Base-by-base conservation (phyloP, 331 rosid species). In the Spiraea crenata region DNA sequence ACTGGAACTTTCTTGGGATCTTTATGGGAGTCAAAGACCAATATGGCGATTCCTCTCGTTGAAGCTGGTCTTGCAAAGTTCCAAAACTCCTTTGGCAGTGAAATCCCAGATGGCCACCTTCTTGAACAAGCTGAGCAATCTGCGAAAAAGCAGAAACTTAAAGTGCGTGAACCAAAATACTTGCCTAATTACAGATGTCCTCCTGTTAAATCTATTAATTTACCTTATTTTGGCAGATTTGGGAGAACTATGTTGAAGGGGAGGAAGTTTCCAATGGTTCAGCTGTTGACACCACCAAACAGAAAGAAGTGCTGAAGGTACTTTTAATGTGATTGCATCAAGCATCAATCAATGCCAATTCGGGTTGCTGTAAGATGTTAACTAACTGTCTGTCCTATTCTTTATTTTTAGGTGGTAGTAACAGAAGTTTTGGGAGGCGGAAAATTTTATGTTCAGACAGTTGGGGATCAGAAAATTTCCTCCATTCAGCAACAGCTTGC, bases 1-100 rank as follows among this genome's bases (percentile, higher is more conserved):
- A 92, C 90, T 50, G 98, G 98, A 67, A 92, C 97, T 52, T 91
- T 91, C 88, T 71, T 91, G 87, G 98, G 98, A 70, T 89, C 98
- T 74, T 74, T 92, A 35, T 92, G 98, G 98, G 98, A 92, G 86
- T 87, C 90, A 9, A 87, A 73, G 81, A 83, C 84, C 60, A 92
- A 92, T 70, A 34, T 89, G 75, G 96, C 95, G 16, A 58, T 82
- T 47, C 49, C 90, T 62, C 95, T 92, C 1, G 90, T 92, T 58
- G 96, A 92, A 75, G 88, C 90, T 74, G 98, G 98, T 57, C 84
- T 89, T 48, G 98, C 98, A 19, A 92, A 80, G 76, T 85, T 85
- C 67, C 95, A 90, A 80, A 76, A 86, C 20, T 84, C 98, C 75
- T 92, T 89, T 81, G 91, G 95, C 50, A 80, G 81, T 81, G 98